Evolutionary conservation across 805 yeast species (phyloP), one percentile per base, ranked within the genome.

Genomic region (Candida krabiensis): DNA sequence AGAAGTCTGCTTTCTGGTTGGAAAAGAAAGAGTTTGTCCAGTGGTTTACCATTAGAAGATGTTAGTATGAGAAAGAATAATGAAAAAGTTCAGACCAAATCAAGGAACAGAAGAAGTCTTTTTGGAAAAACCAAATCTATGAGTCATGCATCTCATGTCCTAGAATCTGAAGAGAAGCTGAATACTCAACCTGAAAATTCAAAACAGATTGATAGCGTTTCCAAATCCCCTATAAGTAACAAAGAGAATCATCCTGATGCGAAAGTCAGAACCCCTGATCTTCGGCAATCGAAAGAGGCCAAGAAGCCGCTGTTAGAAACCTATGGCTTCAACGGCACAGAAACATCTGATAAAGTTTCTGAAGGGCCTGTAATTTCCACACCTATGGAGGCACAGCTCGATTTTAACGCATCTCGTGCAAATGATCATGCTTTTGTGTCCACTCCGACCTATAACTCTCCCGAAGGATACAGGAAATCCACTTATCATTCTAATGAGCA

Each of bases 1-100:
- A 54, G 42, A 35, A 56, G 63, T 35, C 41, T 61, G n/a, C 38
- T 61, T 8, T 41, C 54, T 4, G 41, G 47, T 5, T 61, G 66
- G 66, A 60, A 54, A 26, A 51, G 66, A 43, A 58, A 51, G 34
- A 56, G 61, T 26, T 30, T 56, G 8, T 34, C 51, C 0, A 38
- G 41, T 33, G 46, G 41, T 4, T 44, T 38, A 33, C 41, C 52
- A 2, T 21, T 39, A 24, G 44, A 44, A 15, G 46, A 44, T 32
- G 23, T 27, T 13, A 29, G 27, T 19, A 32, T 8, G 24, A 8
- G 7, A 11, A 22, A 19, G 17, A 12, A 16, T 11, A 17, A 19
- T 17, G n/a, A 30, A 5, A 24, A 22, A 7, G 19, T 13, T 2
- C 11, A 21, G 2, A 33, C 35, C 13, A 19, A 25, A n/a, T 43